A percentile compares a stretch with the other conserved stretches of the same genome.
These are phyloP conservation scores for Kodamaea leandrae DNA, from an alignment of 805 yeast species.

Conservation along the genomic window DNA sequence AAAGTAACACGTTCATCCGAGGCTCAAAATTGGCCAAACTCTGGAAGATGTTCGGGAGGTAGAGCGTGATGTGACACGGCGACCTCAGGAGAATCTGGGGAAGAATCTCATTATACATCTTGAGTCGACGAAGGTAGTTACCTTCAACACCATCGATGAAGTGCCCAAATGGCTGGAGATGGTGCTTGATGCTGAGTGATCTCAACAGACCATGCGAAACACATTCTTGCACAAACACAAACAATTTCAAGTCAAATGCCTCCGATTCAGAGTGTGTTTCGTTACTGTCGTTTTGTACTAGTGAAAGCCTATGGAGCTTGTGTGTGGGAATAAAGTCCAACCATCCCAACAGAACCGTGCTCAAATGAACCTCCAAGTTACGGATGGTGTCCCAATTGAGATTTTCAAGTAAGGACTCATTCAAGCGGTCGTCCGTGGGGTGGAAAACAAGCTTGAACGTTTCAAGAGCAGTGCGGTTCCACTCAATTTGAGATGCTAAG, in stretches of 20 bases:
- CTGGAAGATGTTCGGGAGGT: conserved; percentile 60
- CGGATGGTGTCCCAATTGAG: conserved; percentile 23
- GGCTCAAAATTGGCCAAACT: conserved; percentile 68
- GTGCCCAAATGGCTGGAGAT: conserved; percentile 55
- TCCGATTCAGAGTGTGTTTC: conserved; percentile 32
- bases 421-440: conserved; percentile 12
- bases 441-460: conserved; percentile 27
- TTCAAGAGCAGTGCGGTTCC: conserved; percentile 1
- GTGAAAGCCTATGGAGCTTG: conserved; percentile 35
- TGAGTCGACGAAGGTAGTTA: conserved; percentile 59
- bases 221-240: conserved; percentile 24
- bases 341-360: conserved; percentile 18
- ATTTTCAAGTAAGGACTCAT: conserved; percentile 13
- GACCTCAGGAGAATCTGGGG: conserved; percentile 35
- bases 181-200: conserved; percentile 37
- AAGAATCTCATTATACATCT: conserved; percentile 46
- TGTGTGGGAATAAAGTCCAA: conserved; percentile 2
- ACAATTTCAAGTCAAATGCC: conserved; percentile 49
- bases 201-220: background rate
- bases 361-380: conserved; percentile 50
- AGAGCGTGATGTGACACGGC: conserved; percentile 39
- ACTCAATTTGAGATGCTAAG: conserved; percentile 10
- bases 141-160: conserved; percentile 72
- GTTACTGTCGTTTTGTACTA: conserved; percentile 31
- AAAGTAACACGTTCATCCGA: conserved; percentile 62